Conservation (phyloP, 495 filamentous ascomycete genomes). For the Haplographium delicatum region DNA sequence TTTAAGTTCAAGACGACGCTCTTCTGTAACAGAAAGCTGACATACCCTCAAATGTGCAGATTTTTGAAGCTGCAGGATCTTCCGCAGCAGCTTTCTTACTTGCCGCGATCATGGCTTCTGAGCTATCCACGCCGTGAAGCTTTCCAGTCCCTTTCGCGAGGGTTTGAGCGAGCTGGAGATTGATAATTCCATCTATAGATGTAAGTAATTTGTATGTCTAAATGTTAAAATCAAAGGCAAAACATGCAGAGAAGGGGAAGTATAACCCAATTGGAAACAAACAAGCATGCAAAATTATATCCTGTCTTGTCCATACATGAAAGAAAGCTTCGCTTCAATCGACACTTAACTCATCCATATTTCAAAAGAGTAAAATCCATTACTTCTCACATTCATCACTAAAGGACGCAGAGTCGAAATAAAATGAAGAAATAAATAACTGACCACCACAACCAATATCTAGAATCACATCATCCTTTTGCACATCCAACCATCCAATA, state of each 20-base stretch:
- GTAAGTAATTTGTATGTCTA: too few species aligned
- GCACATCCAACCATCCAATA: conserved; percentile 57
- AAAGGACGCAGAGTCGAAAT: too few species aligned
- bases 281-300: too few species aligned
- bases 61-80: conserved; percentile 17
- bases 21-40: neutral
- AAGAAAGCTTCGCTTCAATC: too few species aligned
- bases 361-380: neutral
- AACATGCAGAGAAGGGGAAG: too few species aligned
- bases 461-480: conserved; percentile 56
- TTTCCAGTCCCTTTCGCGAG: conserved; percentile 34
- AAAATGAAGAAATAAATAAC: conserved; percentile 17
- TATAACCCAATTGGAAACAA: too few species aligned
- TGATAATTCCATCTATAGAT: conserved; percentile 57
- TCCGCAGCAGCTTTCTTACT: conserved; percentile 34
- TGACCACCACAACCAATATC: conserved; percentile 70
- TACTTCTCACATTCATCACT: conserved; percentile 1
- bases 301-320: too few species aligned
- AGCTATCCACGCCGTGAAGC: conserved; percentile 63
- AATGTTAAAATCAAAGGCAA: too few species aligned
- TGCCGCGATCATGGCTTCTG: conserved; percentile 56
- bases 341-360: too few species aligned
- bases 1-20: neutral
- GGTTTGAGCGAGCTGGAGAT: conserved; percentile 44
- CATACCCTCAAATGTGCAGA: conserved; percentile 41